These are phyloP conservation scores for Tylopilus rubrobrunneus DNA, from an alignment of 768 basidiomycete genomes.

Conservation along the genomic window DNA sequence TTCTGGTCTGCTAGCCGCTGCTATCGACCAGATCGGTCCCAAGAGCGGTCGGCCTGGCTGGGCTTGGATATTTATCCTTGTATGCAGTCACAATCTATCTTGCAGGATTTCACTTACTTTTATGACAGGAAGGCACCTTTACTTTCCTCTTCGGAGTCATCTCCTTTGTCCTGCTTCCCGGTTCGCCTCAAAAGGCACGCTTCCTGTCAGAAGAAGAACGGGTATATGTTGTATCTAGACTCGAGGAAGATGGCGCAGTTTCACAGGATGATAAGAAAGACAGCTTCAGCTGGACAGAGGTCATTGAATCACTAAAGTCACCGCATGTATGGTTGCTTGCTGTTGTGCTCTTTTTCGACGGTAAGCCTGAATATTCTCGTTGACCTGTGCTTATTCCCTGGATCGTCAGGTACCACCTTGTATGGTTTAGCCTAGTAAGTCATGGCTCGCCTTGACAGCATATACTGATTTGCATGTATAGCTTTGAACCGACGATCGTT, in stretches of 20 bases:
- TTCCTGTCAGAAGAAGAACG: constrained; percentile 54
- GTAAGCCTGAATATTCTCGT: constrained; percentile 21
- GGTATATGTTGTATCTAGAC: constrained; percentile 36
- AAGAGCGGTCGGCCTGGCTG: constrained; percentile 50
- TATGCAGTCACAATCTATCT: constrained; percentile 12
- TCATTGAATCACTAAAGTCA: constrained; percentile 35
- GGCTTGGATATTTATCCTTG: constrained; percentile 59
- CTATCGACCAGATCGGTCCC: constrained; percentile 55
- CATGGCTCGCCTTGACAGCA: constrained; percentile 27
- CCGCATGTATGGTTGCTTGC: constrained; percentile 55
- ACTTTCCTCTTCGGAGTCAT: constrained; percentile 53
- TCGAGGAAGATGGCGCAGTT: constrained; percentile 29
- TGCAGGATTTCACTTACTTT: background rate
- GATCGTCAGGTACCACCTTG: constrained; percentile 12
- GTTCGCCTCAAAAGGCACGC: constrained; percentile 38
- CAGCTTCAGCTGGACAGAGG: constrained; percentile 55
- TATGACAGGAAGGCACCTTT: constrained; percentile 52
- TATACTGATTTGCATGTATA: constrained; percentile 31
- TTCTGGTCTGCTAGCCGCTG: constrained; percentile 61
- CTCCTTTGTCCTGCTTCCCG: constrained; percentile 48
- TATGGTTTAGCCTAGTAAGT: constrained; percentile 24
- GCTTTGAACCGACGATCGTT: constrained; percentile 75
- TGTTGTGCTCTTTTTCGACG: constrained; percentile 50
- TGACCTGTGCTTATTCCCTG: background rate
- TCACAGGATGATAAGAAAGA: constrained; percentile 41